A percentile compares a stretch with the other conserved stretches of the same genome.
Conservation (phyloP, 306 rosid species). For the Erythrophleum fordii region DNA sequence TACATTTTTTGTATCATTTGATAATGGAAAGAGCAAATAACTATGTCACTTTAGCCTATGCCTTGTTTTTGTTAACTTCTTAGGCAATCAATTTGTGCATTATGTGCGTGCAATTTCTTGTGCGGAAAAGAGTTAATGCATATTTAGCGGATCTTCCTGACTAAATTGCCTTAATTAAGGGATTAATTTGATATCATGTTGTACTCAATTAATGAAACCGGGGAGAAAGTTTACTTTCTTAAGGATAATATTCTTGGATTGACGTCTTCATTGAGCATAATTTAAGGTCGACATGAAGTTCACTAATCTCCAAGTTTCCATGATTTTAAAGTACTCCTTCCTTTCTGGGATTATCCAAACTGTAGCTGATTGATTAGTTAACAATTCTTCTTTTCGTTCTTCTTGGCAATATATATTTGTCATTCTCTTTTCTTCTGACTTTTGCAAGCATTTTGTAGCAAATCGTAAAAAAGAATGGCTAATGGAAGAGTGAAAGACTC, state of each 20-base stretch:
- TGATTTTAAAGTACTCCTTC: background rate
- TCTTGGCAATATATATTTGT: background rate
- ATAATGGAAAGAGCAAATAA: too few relatives aligned
- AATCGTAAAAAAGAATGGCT: background rate
- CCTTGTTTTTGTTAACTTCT: too few relatives aligned
- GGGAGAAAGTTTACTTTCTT: background rate
- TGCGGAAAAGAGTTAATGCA: background rate
- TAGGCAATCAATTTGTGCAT: too few relatives aligned
- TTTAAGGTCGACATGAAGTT: constrained; percentile 7
- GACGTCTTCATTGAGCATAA: constrained; percentile 18
- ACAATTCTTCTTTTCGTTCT: background rate
- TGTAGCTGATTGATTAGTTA: constrained; percentile 9
- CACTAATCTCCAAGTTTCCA: constrained; percentile 12
- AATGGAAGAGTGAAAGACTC: constrained; percentile 34
- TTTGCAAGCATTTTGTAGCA: constrained; percentile 32
- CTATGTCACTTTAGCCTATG: too few relatives aligned
- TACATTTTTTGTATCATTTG: too few relatives aligned
- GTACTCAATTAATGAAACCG: constrained; percentile 7
- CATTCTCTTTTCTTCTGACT: background rate
- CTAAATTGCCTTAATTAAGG: background rate
- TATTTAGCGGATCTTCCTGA: constrained; percentile 1
- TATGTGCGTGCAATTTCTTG: too few relatives aligned
- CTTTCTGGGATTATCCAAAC: constrained; percentile 11
- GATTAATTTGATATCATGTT: background rate
- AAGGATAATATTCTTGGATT: background rate